Evolutionary conservation across 2,329 filamentous ascomycete species (phyloP).

Genomic region (Aspergillus niger): DNA sequence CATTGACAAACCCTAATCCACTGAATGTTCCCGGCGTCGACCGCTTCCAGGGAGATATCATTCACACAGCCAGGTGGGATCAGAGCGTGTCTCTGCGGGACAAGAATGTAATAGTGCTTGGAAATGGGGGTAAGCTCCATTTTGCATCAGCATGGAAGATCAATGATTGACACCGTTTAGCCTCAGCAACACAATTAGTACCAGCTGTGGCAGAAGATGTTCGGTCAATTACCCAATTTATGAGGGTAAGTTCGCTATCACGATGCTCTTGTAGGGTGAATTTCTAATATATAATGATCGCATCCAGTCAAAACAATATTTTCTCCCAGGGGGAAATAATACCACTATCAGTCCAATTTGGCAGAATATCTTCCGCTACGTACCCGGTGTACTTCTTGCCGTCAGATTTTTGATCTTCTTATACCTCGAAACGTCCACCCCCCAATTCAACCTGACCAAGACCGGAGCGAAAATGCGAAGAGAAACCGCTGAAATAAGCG

Average conservation of each 20-base stretch:
- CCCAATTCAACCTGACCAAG: constrained; percentile 6
- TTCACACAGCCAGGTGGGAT: constrained; percentile 21
- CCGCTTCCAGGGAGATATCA: constrained; percentile 10
- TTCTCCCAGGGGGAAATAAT: constrained; percentile 11
- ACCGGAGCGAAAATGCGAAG: constrained; percentile 6
- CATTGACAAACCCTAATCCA: constrained; percentile 9
- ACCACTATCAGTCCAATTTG: background rate
- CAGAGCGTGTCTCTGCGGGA: background rate
- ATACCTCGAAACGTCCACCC: constrained; percentile 13
- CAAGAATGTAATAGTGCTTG: constrained; percentile 19
- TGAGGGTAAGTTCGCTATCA: constrained; percentile 9
- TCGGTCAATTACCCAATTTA: constrained; percentile 16
- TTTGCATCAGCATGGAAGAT: background rate
- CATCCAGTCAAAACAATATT: constrained; percentile 16
- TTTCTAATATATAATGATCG: background rate
- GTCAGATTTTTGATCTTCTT: constrained; percentile 11
- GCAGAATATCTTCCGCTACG: constrained; percentile 6
- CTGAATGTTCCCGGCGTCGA: constrained; percentile 10
- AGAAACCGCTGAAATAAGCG: background rate
- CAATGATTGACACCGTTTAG: background rate
- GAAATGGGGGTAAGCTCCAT: constrained; percentile 16
- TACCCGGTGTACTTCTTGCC: constrained; percentile 10
- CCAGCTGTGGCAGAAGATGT: constrained; percentile 13
- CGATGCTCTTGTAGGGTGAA: no score
- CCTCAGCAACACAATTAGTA: constrained; percentile 18